A percentile compares a stretch with the other conserved stretches of the same genome.
Conservation (phyloP, 1,139 yeast genomes). For the Yamadazyma mexicana region DNA sequence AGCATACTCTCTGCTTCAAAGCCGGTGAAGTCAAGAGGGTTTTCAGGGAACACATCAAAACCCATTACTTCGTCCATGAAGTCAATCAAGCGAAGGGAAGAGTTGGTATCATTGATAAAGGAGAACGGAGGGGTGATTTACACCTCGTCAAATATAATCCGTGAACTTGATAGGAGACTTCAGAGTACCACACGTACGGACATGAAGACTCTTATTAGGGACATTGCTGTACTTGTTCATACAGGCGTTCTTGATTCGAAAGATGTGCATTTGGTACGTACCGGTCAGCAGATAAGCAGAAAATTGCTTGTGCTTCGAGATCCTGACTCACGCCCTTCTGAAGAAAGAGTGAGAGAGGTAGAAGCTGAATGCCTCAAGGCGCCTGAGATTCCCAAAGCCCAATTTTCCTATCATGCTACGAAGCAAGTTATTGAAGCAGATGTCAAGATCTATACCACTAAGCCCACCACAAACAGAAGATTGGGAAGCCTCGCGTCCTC, state of each 20-base stretch:
- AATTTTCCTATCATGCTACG: constrained; percentile 1
- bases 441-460: constrained; percentile 24
- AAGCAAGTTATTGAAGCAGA: constrained; percentile 32
- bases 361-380: constrained; percentile 24
- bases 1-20: constrained; percentile 1
- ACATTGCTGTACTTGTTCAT: constrained; percentile 30
- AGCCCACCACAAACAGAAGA: constrained; percentile 13
- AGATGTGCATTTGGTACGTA: constrained; percentile 25
- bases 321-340: constrained; percentile 28
- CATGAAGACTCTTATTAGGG: constrained; percentile 48
- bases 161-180: constrained; percentile 35
- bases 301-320: constrained; percentile 34
- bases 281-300: constrained; percentile 32
- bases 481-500: constrained; percentile 5
- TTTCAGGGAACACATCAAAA: background rate
- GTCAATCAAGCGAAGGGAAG: constrained; percentile 35
- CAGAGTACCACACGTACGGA: constrained; percentile 43
- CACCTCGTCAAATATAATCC: constrained; percentile 35
- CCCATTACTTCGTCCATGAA: constrained; percentile 16
- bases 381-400: background rate
- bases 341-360: constrained; percentile 26
- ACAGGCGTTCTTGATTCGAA: constrained; percentile 28
- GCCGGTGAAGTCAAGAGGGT: background rate
- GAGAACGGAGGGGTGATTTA: constrained; percentile 44
- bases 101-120: constrained; percentile 34